Evolutionary conservation across 208 protist genomes (phyloP).

Genomic region (Trypanosoma lewisi): DNA sequence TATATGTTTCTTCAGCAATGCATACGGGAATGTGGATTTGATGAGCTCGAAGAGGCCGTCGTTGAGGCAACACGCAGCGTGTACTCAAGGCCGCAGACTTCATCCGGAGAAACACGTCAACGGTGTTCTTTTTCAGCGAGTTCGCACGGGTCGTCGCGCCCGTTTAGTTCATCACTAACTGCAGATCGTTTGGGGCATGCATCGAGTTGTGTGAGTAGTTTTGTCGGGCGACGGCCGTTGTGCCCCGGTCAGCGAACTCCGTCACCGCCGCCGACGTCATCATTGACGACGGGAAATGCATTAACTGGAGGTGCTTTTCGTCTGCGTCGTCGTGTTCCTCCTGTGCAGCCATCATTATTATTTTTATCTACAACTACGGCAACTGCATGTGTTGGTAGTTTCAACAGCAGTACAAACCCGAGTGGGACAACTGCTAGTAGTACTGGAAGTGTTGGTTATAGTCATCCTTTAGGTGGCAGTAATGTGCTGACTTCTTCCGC

Average conservation of each 20-base stretch:
- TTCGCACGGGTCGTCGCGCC: background rate
- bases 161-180: background rate
- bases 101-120: slow-evolving; percentile 42
- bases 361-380: background rate
- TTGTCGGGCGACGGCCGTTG: background rate
- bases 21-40: slow-evolving; percentile 62
- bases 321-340: slow-evolving; percentile 18
- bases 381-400: background rate
- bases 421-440: background rate
- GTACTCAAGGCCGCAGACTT: slow-evolving; percentile 67
- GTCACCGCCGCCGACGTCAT: background rate
- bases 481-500: background rate
- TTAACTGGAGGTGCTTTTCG: background rate
- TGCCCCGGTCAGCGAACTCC: background rate
- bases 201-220: background rate
- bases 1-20: slow-evolving; percentile 72
- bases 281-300: slow-evolving; percentile 3
- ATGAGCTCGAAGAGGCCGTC: slow-evolving; percentile 47
- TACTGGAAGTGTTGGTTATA: background rate
- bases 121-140: background rate
- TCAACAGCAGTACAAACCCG: background rate
- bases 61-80: slow-evolving; percentile 38
- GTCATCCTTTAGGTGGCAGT: background rate
- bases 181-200: background rate
- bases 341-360: slow-evolving; percentile 1